phyloP scores from a whole-genome alignment of 192 early-diverging fungal species.

The Thoreauomyces humboldtii region DNA sequence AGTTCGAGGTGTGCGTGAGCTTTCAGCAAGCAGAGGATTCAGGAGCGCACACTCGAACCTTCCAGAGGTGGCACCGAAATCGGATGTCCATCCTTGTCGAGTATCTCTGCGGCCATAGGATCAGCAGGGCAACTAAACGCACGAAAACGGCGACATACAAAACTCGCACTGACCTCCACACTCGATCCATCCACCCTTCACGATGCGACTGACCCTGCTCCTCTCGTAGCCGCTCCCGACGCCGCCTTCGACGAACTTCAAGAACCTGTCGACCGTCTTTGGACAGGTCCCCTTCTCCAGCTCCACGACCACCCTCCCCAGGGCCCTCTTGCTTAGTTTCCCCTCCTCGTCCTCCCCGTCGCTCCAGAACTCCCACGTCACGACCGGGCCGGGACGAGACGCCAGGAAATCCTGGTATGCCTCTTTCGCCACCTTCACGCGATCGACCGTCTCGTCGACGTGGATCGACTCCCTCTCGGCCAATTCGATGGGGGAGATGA shows the following conservation, averaged over 20 bases:
- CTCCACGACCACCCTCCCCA: slow-evolving; percentile 24
- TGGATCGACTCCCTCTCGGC: too few species aligned
- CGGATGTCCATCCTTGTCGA: not conserved
- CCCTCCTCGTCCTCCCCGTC: not conserved
- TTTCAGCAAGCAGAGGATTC: too few species aligned
- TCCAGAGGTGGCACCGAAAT: not conserved
- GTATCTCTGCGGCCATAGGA: slow-evolving; percentile 5
- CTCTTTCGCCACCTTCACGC: not conserved
- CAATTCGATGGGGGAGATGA: not conserved
- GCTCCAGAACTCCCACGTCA: slow-evolving; percentile 5
- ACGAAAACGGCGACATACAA: too few species aligned
- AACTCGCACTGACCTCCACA: slow-evolving; percentile 32
- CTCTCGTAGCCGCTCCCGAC: slow-evolving; percentile 9
- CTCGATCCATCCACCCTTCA: slow-evolving; percentile 49
- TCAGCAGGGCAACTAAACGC: too few species aligned
- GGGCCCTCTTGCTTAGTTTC: not conserved
- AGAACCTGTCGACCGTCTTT: slow-evolving; percentile 27
- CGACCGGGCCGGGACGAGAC: not conserved
- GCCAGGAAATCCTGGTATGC: not conserved
- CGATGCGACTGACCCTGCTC: slow-evolving; percentile 18
- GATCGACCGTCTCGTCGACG: not conserved
- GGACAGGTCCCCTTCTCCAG: slow-evolving; percentile 39
- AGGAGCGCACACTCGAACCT: too few species aligned
- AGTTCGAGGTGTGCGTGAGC: not conserved
- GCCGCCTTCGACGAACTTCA: slow-evolving; percentile 28